Percentiles rank a stretch among this genome's conserved stretches.
These are phyloP conservation scores for Cicer chorassanicum DNA, from an alignment of 306 rosid genomes.

Conservation along the genomic window DNA sequence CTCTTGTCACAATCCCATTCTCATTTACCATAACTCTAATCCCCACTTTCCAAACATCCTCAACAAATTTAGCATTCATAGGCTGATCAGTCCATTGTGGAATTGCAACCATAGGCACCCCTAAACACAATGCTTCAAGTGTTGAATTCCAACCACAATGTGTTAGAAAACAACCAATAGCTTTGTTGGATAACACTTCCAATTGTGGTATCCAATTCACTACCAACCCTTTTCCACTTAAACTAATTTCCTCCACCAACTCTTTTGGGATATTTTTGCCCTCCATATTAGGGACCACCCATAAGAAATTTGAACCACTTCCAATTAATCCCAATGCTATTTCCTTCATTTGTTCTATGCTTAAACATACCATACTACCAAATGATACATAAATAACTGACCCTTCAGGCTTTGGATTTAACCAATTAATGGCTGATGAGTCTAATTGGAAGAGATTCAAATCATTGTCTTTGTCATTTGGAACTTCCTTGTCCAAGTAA, in stretches of 20 bases:
- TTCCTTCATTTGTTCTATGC: conserved; percentile 58
- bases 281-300: conserved; percentile 59
- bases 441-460: conserved; percentile 49
- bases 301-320: conserved; percentile 53
- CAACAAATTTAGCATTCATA: conserved; percentile 53
- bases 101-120: conserved; percentile 61
- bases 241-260: conserved; percentile 36
- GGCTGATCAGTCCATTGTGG: conserved; percentile 70
- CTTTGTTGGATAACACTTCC: conserved; percentile 55
- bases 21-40: conserved; percentile 51
- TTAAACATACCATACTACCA: conserved; percentile 59
- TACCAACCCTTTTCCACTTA: conserved; percentile 52
- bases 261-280: conserved; percentile 39
- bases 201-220: conserved; percentile 59
- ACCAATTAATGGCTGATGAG: conserved; percentile 49
- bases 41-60: conserved; percentile 61
- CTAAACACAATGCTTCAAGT: conserved; percentile 57
- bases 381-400: conserved; percentile 63
- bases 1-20: conserved; percentile 49
- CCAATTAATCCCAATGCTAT: conserved; percentile 51
- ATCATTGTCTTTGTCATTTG: conserved; percentile 57
- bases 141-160: conserved; percentile 71
- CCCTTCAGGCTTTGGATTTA: conserved; percentile 49
- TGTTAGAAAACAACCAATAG: conserved; percentile 58
- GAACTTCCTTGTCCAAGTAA: conserved; percentile 52